Percentiles rank a stretch among this genome's conserved stretches.
phyloP scores from a whole-genome alignment of 2,329 filamentous ascomycete genomes.

The Trichoderma semiorbis region DNA sequence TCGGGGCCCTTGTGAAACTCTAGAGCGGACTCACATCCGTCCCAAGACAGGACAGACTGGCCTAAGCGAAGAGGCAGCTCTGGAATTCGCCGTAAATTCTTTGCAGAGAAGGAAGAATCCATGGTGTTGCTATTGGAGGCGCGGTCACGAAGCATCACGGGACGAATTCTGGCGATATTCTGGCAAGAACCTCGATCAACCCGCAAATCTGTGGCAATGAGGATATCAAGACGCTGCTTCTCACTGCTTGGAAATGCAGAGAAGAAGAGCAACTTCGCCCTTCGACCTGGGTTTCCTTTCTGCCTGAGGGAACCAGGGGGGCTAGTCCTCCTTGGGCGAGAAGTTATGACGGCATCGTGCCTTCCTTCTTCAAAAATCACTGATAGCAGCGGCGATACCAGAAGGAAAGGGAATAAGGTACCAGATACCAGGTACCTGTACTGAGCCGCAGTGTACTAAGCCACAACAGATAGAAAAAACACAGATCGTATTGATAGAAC shows the following conservation, averaged over 20 bases:
- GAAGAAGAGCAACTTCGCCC: neutral
- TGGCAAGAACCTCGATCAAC: neutral
- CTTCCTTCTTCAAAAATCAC: neutral
- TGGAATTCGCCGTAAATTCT: neutral
- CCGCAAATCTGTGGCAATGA: neutral
- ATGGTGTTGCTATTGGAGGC: neutral
- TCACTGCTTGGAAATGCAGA: neutral
- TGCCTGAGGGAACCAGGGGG: neutral
- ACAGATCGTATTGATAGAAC: neutral
- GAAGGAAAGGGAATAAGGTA: neutral
- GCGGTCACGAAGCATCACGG: neutral
- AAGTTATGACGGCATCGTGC: neutral
- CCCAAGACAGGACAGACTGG: neutral
- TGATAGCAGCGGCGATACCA: neutral
- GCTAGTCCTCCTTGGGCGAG: neutral
- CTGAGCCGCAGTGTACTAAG: neutral
- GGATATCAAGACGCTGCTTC: neutral
- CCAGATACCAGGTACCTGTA: neutral
- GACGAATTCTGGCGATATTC: neutral
- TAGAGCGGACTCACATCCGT: neutral
- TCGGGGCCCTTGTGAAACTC: neutral
- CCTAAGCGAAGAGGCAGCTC: neutral
- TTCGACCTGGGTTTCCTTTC: neutral
- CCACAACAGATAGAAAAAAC: neutral
- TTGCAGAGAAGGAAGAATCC: conserved; percentile 11